phyloP scores from a whole-genome alignment of 257 asterid species.

The Nicotiana obtusifolia region DNA sequence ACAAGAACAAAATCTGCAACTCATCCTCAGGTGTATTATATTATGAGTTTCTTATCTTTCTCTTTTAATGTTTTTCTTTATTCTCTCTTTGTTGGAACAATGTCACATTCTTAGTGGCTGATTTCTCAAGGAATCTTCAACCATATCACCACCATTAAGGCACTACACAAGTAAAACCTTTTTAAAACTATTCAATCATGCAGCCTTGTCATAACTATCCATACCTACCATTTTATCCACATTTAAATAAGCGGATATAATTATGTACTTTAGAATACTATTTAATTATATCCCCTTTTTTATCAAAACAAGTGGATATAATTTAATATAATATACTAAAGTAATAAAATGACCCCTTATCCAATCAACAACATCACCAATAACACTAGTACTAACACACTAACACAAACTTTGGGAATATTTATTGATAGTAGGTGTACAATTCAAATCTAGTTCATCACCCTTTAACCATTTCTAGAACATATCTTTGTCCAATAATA shows the following conservation, averaged over 20 bases:
- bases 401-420: background rate
- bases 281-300: no score
- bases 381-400: background rate
- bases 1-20: background rate
- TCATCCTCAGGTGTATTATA: background rate
- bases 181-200: background rate
- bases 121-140: slow-evolving; percentile 4
- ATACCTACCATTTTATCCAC: slow-evolving; percentile 8
- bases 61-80: background rate
- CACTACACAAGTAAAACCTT: background rate
- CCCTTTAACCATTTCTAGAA: background rate
- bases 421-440: background rate
- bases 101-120: slow-evolving; percentile 2
- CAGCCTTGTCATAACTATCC: slow-evolving; percentile 4
- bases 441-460: background rate
- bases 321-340: no score
- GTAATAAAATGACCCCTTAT: background rate
- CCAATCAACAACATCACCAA: background rate
- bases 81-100: background rate
- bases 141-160: slow-evolving; percentile 1
- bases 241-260: background rate
- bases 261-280: no score
- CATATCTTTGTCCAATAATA: background rate
- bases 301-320: no score
- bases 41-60: background rate